Base-by-base conservation (phyloP, 768 basidiomycete genomes). In the Hericium alpestre region DNA sequence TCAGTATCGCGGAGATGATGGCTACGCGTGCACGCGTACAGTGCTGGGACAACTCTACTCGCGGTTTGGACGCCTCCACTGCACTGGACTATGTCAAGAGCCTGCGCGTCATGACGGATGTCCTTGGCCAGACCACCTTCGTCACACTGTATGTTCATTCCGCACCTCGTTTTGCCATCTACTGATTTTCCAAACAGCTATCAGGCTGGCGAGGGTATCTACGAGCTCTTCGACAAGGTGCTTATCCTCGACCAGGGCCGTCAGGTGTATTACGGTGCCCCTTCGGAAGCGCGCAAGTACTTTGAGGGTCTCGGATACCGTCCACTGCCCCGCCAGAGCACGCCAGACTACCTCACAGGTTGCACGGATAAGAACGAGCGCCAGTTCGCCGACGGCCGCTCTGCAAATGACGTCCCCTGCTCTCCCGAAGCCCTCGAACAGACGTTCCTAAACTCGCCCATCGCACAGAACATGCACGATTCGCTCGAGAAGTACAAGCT, bases 1-100 rank as follows among this genome's bases (percentile, higher is more conserved):
- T 93, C 15, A 84, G 84, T 57, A 93, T 93, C 63, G 86, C 87
- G 11, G 91, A 93, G 70, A 90, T 89, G 80, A 84, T 90, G 80
- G 79, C 87, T 1, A 87, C 85, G 2, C 82, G 87, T 53, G 87
- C 88, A 11, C 83, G 84, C 38, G 79, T 91, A 7, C 84, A 90
- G 62, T 83, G 82, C 60, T 91, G 88, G 85, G 88, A 92, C 67
- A 91, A 87, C 68, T 84, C 85, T 0, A 92, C 90, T 2, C 76
- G 86, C 51, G 88, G 90, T 16, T 73, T 90, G 52, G 88, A 91
- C 60, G 89, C 91, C 0, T 90, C 89, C 2, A 94, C 92, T 7
- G 92, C 92, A 1, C 75, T 93, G 51, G 93, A 95, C 65, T 94
- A 90, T 63, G 81, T 80, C 56, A 88, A 82, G 69, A 83, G 83